Base-by-base conservation (phyloP, 192 early-diverging fungal species). In the Gamsiella multidivaricata region DNA sequence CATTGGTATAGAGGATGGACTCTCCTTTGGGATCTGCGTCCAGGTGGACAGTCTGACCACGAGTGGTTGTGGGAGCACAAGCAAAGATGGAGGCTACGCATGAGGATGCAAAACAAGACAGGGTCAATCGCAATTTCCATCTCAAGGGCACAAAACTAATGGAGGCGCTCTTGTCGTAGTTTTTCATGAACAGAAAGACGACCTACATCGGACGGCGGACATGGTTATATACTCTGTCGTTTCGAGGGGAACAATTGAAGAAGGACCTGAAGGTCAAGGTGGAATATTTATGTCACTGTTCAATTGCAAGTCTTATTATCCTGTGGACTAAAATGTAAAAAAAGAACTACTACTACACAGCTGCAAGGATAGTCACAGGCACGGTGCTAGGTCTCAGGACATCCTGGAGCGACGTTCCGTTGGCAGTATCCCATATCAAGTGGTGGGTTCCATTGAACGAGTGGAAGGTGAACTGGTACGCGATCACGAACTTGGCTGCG, bases 1-100 rank as follows among this genome's bases (percentile, higher is more conserved):
- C 96, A 65, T 92, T 97, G 29, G 96, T 93, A 71, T 98, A 98
- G 56, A 95, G 84, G 65, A 98, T 88, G 67, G 83, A 87, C 31
- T 87, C 84, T 36, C 96, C 95, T 62, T 94, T 91, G 17, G 96
- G 91, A 70, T 96, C 93, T 7, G 87, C 84, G n/a, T 88, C 86
- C 31, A 98, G 79, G 49, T 95, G 91, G 47, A 94, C 89, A 17
- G 90, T 62, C 70, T 94, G 91, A 14, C 95, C 95, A 36, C 97
- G 91, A 41, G 80, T 81, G 25, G 96, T 95, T 28, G 79, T 61
- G 31, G 97, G 97, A 43, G 90, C 76, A 37, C 90, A 88, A 28
- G 94, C 92, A 85, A 89, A 92, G 41, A 86, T 88, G 49, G 81
- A 76, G 52, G 83, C 88, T 90, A 79, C 20, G 47, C 39, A 39